Percentiles rank a stretch among this genome's conserved stretches.
Evolutionary conservation across 441 rosid species (phyloP).

Genomic region (Metrosideros polymorpha): DNA sequence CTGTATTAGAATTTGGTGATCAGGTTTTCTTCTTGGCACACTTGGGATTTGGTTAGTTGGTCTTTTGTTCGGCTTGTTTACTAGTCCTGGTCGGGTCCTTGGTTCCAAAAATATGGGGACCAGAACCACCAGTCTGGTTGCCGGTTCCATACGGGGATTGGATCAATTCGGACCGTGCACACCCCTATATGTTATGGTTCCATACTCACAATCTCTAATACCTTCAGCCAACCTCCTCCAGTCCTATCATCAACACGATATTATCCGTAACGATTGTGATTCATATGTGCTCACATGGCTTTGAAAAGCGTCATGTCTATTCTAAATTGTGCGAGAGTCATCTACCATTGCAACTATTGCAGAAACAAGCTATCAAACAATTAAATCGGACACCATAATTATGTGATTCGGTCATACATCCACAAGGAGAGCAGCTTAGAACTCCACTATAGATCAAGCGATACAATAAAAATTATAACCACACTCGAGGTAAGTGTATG

Average conservation of each 20-base stretch:
- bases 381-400: background rate
- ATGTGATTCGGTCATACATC: background rate
- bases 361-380: fast-evolving
- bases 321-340: background rate
- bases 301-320: background rate
- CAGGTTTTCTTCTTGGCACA: no score
- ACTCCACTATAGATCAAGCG: background rate
- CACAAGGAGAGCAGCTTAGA: background rate
- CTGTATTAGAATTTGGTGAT: no score
- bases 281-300: background rate
- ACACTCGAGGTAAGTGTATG: background rate
- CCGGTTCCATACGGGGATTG: no score
- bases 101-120: no score
- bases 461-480: background rate
- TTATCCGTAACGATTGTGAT: background rate
- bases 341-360: background rate
- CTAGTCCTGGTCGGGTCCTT: no score
- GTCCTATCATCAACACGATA: background rate
- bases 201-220: no score
- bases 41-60: no score
- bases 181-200: background rate
- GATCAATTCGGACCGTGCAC: no score
- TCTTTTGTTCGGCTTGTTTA: no score
- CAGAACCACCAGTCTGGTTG: no score
- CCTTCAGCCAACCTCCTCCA: background rate